Evolutionary conservation across 163 green algal species (phyloP).

Genomic region (Scenedesmus sp.): DNA sequence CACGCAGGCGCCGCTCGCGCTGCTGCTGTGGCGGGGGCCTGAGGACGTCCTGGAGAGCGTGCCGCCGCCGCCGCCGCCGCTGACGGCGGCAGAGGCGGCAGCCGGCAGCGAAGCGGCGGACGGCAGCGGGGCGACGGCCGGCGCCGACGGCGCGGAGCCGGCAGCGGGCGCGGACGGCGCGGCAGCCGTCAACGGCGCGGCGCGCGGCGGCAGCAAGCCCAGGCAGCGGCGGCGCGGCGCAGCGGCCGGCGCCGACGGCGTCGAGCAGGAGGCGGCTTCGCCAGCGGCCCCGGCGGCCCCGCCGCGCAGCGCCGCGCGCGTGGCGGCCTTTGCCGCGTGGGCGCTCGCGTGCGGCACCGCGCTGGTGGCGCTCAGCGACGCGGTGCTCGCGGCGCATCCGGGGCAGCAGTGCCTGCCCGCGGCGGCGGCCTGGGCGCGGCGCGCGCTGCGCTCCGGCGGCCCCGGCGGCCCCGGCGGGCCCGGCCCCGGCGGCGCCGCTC

Average conservation of each 20-base stretch:
- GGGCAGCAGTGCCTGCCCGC: constrained; percentile 33
- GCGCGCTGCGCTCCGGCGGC: too few relatives aligned
- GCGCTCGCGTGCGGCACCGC: constrained; percentile 12
- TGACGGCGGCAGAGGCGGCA: not conserved
- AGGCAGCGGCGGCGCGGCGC: too few relatives aligned
- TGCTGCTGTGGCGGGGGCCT: constrained; percentile 33
- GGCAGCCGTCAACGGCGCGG: not conserved
- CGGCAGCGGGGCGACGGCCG: not conserved
- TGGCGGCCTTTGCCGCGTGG: constrained; percentile 6
- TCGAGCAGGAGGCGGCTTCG: not conserved
- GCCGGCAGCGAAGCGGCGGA: not conserved
- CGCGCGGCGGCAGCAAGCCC: not conserved
- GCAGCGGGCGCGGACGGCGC: not conserved
- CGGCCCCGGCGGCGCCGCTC: not conserved
- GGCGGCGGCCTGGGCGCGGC: not conserved
- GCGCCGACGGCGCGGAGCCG: constrained; percentile 11
- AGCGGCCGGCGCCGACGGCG: too few relatives aligned
- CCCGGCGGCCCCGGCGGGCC: not conserved
- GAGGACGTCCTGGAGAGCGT: constrained; percentile 30
- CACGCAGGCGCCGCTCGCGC: constrained; percentile 22
- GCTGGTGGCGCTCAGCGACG: constrained; percentile 33
- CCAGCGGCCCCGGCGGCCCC: not conserved
- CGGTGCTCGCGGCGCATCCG: constrained; percentile 24
- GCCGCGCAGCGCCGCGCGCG: not conserved
- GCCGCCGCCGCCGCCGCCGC: not conserved